These are phyloP conservation scores for Allomyces arbusculus DNA, from an alignment of 192 early-diverging fungal genomes.

Conservation along the genomic window DNA sequence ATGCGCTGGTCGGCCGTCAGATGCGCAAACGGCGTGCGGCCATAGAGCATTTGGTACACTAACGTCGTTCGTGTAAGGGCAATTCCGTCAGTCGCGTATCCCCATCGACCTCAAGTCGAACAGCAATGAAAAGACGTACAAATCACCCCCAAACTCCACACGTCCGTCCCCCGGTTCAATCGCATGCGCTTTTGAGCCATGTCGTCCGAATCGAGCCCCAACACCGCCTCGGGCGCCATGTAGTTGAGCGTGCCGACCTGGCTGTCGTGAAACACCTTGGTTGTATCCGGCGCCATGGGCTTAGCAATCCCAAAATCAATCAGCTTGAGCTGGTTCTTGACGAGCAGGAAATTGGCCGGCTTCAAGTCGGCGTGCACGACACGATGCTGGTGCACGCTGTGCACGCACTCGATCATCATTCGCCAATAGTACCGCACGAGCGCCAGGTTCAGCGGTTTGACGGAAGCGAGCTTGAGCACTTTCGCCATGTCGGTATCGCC, in stretches of 20 bases:
- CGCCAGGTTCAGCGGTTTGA: background rate
- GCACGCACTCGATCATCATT: constrained; percentile 76
- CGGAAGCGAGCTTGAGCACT: background rate
- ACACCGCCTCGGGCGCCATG: constrained; percentile 83
- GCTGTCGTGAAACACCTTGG: constrained; percentile 71
- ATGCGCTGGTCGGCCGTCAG: constrained; percentile 44
- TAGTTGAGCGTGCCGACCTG: constrained; percentile 85
- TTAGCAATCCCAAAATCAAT: constrained; percentile 99
- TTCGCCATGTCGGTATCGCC: background rate
- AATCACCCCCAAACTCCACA: background rate
- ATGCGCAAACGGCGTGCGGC: constrained; percentile 59
- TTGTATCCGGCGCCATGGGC: constrained; percentile 75
- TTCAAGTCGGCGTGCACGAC: constrained; percentile 90
- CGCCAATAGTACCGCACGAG: constrained; percentile 1
- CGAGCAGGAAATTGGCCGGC: constrained; percentile 86
- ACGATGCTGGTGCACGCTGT: constrained; percentile 62
- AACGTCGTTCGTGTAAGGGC: constrained; percentile 5
- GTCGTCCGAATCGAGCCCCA: background rate
- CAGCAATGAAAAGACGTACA: background rate
- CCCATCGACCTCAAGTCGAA: constrained; percentile 7
- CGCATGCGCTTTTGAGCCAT: background rate
- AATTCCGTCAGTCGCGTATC: background rate
- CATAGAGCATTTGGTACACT: constrained; percentile 78
- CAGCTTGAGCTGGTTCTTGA: constrained; percentile 64
- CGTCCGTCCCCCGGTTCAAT: background rate